Evolutionary conservation across 352 stramenopile genomes (phyloP), one percentile per base, ranked within the genome.

Genomic region (Phytophthora boehmeriae): DNA sequence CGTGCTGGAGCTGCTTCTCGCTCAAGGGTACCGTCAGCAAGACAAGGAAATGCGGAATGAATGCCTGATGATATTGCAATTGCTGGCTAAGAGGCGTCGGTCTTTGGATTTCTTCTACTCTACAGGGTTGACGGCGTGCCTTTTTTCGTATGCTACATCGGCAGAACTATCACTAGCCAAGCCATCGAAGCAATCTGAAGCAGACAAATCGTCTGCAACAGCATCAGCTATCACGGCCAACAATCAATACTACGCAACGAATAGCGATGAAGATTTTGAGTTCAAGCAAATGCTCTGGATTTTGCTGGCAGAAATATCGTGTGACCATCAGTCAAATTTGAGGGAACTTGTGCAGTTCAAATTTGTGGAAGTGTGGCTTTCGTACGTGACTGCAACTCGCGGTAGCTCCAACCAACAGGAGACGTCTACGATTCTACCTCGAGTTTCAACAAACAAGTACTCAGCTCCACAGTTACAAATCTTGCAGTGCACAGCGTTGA

Each of bases 201-300:
- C 17, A 13, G 55, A 56, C 53, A 62, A 66, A 43, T 54, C 51
- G 1, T 66, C 52, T 2, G 69, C 39, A 1, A 64, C 56, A 36
- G 51, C 50, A 2, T 68, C 66, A 4, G 75, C 74, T 19, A 76
- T 92, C 30, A 83, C 75, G 2, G 79, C 82, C 4, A 87, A 79
- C 39, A 71, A 59, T 6, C 72, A 85, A 41, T 59, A 86, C 51
- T 93, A 89, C 54, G 77, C 80, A 11, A 91, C 76, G n/a, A 85
- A 73, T 42, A 74, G 75, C 41, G 78, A 88, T 44, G 81, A 89
- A 43, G 83, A 94, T 57, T 81, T 94, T 32, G 85, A 94, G 63
- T 90, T 94, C 66, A 94, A 94, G 68, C 83, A 90, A 55, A 73
- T 83, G 59, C 50, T 92, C 10, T 94, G 83, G 85, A 73, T 80